Conservation (phyloP, 2,329 filamentous ascomycete genomes). For the Aspergillus thermomutatus region DNA sequence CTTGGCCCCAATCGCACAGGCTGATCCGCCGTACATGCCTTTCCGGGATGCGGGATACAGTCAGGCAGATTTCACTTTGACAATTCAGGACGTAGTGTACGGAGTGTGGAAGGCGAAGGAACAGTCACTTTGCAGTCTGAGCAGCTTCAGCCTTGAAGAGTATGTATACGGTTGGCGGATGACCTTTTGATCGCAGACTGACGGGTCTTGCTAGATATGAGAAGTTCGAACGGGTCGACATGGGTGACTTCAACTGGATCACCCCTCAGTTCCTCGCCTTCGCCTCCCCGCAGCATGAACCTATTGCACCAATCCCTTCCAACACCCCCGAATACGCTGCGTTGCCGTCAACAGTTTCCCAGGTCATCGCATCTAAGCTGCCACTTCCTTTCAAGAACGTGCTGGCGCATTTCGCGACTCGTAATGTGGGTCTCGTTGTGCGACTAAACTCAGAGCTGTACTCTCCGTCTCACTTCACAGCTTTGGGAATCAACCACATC, state of each 20-base stretch:
- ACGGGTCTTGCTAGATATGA: slow-evolving; percentile 65
- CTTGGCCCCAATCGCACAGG: slow-evolving; percentile 90
- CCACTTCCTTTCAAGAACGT: slow-evolving; percentile 95
- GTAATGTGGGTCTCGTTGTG: slow-evolving; percentile 89
- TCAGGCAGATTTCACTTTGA: slow-evolving; percentile 93
- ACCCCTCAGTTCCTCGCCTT: slow-evolving; percentile 94
- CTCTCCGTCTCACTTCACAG: slow-evolving; percentile 94
- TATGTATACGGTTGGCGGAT: slow-evolving; percentile 34
- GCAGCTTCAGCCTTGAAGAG: slow-evolving; percentile 94
- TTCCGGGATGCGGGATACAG: slow-evolving; percentile 98
- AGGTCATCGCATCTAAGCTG: slow-evolving; percentile 67
- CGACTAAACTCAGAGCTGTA: slow-evolving; percentile 94
- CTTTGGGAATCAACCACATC: slow-evolving; percentile 88
- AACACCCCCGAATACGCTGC: slow-evolving; percentile 70
- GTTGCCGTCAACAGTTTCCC: slow-evolving; percentile 72
- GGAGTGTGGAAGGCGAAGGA: slow-evolving; percentile 99
- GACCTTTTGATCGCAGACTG: slow-evolving; percentile 1
- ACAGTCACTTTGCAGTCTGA: slow-evolving; percentile 82
- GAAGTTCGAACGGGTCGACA: slow-evolving; percentile 89
- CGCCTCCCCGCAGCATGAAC: slow-evolving; percentile 84
- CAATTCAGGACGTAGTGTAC: slow-evolving; percentile 95
- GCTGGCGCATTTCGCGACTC: slow-evolving; percentile 78
- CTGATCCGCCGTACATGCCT: slow-evolving; percentile 96
- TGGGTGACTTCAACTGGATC: slow-evolving; percentile 99
- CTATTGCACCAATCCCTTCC: slow-evolving; percentile 67